These are phyloP conservation scores for Diutina neorugosa DNA, from an alignment of 1,139 yeast genomes.

Conservation along the genomic window DNA sequence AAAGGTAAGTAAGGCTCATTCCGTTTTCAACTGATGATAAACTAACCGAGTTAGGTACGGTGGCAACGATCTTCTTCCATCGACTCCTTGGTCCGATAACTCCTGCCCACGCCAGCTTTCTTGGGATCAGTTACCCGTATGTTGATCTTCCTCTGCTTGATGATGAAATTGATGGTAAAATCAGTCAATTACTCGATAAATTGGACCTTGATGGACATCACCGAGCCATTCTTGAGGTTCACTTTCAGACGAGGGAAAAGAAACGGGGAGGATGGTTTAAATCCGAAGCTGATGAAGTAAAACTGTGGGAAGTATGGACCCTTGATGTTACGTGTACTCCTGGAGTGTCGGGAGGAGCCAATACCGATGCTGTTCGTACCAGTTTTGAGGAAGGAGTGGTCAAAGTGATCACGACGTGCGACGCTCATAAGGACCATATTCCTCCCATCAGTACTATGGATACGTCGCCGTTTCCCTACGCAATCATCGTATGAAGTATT, in stretches of 20 bases:
- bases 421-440: constrained; percentile 48
- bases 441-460: constrained; percentile 67
- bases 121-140: constrained; percentile 34
- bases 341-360: constrained; percentile 4
- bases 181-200: constrained; percentile 22
- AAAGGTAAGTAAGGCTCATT: constrained; percentile 23
- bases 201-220: constrained; percentile 4
- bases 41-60: constrained; percentile 34
- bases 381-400: constrained; percentile 33
- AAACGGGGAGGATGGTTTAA: constrained; percentile 35
- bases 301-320: constrained; percentile 34
- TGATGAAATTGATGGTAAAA: constrained; percentile 28
- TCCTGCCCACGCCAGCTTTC: constrained; percentile 38
- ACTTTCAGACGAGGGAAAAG: constrained; percentile 19
- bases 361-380: constrained; percentile 11
- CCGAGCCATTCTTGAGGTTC: constrained; percentile 12
- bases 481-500: constrained; percentile 17
- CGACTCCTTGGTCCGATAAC: constrained; percentile 56
- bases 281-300: constrained; percentile 15
- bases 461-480: constrained; percentile 56
- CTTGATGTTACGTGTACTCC: constrained; percentile 26
- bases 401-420: constrained; percentile 38
- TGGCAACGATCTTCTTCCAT: constrained; percentile 60
- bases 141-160: constrained; percentile 35
- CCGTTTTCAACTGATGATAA: neutral